Percentiles rank a stretch among this genome's conserved stretches.
phyloP scores from a whole-genome alignment of 1,284 basidiomycete species.

The Irpex sp. region DNA sequence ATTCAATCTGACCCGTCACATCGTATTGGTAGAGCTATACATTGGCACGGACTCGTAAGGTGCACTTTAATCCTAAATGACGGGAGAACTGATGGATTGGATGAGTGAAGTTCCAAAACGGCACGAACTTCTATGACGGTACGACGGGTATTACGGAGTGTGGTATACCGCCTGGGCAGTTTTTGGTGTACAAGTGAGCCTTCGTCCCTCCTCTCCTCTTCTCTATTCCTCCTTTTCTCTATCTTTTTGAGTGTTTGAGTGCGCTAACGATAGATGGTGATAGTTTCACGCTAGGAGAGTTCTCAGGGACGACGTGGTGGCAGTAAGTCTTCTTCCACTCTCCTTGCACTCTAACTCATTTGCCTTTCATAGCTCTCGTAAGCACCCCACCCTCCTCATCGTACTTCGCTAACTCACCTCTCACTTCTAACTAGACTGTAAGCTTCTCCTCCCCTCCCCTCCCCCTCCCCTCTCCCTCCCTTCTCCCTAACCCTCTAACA shows the following conservation, averaged over 20 bases:
- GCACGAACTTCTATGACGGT: constrained; percentile 40
- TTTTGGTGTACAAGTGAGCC: constrained; percentile 44
- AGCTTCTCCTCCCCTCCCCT: no score
- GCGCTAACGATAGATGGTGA: no score
- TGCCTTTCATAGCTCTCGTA: no score
- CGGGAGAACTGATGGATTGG: not conserved
- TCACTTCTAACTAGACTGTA: no score
- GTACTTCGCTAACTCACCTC: no score
- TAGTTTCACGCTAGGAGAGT: constrained; percentile 23
- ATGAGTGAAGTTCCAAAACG: constrained; percentile 25
- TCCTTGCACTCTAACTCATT: no score
- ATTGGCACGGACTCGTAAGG: constrained; percentile 40
- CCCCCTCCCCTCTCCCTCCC: no score
- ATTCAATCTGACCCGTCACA: not conserved
- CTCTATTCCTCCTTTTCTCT: no score
- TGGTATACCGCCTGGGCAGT: constrained; percentile 39
- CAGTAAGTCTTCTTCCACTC: constrained; percentile 29
- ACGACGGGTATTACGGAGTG: constrained; percentile 45
- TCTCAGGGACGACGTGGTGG: constrained; percentile 29
- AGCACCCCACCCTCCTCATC: no score
- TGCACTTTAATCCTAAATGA: not conserved
- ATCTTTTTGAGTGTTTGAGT: no score
- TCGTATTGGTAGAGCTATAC: constrained; percentile 26
- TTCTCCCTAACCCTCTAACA: no score
- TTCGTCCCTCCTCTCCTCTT: no score